Percentiles rank a stretch among this genome's conserved stretches.
Evolutionary conservation across 2,329 filamentous ascomycete genomes (phyloP).

Genomic region (Pseudogymnoascus sp.): DNA sequence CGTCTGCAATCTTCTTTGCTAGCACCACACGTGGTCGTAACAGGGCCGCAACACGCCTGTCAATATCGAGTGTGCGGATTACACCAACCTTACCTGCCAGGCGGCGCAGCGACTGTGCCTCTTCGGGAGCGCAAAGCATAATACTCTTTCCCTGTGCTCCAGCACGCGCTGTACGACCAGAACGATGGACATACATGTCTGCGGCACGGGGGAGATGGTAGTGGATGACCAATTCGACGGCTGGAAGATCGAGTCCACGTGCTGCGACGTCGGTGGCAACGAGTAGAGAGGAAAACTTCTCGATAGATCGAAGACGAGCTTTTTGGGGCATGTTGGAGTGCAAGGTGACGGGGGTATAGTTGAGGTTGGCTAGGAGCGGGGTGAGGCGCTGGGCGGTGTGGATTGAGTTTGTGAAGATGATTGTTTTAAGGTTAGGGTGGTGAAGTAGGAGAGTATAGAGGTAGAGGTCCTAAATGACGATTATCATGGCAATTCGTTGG

Average conservation of each 20-base stretch:
- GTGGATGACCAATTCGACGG: constrained; percentile 83
- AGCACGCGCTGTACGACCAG: constrained; percentile 86
- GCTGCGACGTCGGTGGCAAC: constrained; percentile 92
- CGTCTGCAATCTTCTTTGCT: constrained; percentile 82
- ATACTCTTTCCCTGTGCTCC: constrained; percentile 72
- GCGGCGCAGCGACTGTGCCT: constrained; percentile 75
- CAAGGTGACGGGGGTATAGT: constrained; percentile 66
- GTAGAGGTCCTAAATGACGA: constrained; percentile 63
- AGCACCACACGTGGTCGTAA: constrained; percentile 71
- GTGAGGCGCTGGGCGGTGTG: constrained; percentile 80
- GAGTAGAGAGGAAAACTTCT: constrained; percentile 72
- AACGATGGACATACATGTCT: constrained; percentile 91
- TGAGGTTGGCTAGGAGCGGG: constrained; percentile 75
- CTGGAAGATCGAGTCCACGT: constrained; percentile 85
- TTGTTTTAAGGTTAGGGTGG: constrained; percentile 69
- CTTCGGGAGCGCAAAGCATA: constrained; percentile 83
- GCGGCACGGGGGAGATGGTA: constrained; percentile 91
- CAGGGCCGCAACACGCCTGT: constrained; percentile 68
- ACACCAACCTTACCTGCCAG: constrained; percentile 80
- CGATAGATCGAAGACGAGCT: constrained; percentile 83
- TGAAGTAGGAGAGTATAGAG: constrained; percentile 82
- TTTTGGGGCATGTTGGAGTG: constrained; percentile 97
- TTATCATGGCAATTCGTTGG: constrained; percentile 16
- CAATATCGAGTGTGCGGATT: constrained; percentile 75
- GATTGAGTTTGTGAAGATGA: constrained; percentile 96